Conservation (phyloP, 192 early-diverging fungal species). For the Coemansia sp. region DNA sequence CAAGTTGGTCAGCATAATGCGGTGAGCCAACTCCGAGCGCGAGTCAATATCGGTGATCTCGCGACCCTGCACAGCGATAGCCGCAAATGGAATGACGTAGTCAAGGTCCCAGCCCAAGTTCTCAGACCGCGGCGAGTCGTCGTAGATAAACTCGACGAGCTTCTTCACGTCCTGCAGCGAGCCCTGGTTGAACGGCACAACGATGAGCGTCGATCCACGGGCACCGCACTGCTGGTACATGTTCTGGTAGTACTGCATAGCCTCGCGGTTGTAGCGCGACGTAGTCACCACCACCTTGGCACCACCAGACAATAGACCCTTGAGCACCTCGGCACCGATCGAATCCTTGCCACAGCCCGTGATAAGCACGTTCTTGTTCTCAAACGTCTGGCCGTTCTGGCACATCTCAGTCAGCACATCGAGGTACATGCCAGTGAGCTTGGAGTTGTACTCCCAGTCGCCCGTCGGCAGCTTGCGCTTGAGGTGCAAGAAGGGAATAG, state of each 20-base stretch:
- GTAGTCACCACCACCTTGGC: constrained; percentile 76
- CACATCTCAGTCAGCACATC: constrained; percentile 67
- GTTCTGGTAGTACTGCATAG: constrained; percentile 80
- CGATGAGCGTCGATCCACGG: constrained; percentile 78
- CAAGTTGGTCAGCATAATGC: constrained; percentile 94
- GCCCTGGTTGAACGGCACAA: constrained; percentile 94
- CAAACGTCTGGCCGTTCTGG: constrained; percentile 68
- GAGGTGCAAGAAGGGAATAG: constrained; percentile 56
- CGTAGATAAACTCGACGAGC: constrained; percentile 83
- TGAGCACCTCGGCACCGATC: constrained; percentile 85
- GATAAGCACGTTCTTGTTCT: constrained; percentile 76
- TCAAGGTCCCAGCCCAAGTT: constrained; percentile 87
- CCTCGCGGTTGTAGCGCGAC: constrained; percentile 65
- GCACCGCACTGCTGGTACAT: constrained; percentile 87
- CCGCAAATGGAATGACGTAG: constrained; percentile 93
- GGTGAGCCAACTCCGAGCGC: constrained; percentile 81
- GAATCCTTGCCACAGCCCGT: constrained; percentile 90
- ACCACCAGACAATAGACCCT: constrained; percentile 77
- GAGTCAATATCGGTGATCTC: constrained; percentile 83
- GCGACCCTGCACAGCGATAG: constrained; percentile 80
- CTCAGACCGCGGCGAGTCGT: constrained; percentile 61
- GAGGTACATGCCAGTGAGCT: constrained; percentile 18
- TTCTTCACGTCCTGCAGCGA: constrained; percentile 75
- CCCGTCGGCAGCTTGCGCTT: constrained; percentile 19
- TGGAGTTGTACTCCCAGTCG: constrained; percentile 22